Evolutionary conservation across 179 eudicot species (phyloP), one percentile per base, ranked within the genome.

Genomic region (Silene noctiflora): DNA sequence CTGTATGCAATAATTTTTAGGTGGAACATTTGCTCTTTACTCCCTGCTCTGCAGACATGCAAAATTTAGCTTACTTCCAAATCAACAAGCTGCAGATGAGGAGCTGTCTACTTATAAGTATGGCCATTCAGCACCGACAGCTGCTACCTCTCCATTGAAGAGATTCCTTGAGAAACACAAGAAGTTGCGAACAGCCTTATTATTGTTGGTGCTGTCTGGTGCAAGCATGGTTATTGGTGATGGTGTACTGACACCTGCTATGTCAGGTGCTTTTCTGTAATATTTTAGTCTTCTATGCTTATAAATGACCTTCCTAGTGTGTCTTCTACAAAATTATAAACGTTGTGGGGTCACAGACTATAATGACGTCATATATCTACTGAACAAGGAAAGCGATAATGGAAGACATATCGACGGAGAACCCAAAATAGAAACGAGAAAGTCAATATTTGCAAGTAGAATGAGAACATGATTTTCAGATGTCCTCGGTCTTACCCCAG

Each of bases 31-130:
- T 76, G 97, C 98, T 67, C 94, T 94, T 31, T 94, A 94, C 85
- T 94, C 98, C 64, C 84, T 94, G 73, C 93, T 94, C 64, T 94
- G 98, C 81, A 85, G 98, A 78, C 94, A 94, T 83, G 97, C 94
- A 74, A 94, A 90, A 77, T 86, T 94, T 24, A 86, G 97, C 84
- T 82, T 94, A 77, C 98, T 94, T 84, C 97, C 98, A 29, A 92
- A 92, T 87, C 98, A 94, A 79, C 98, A 94, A 86, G 97, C 97
- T 74, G 97, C 98, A 61, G 96, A 94, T 72, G 98, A 94, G 84
- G 97, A 92, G 81, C 87, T 94, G 69, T 87, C 98, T 24, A 76
- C 97, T 42, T 94, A 90, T 79, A 92, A 77, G 81, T 88, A 86
- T 86, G 90, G 91, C 35, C 87, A 83, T 59, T 71, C 87, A 56